Evolutionary conservation across 163 green algal species (phyloP).

Genomic region (Scenedesmus sp.): DNA sequence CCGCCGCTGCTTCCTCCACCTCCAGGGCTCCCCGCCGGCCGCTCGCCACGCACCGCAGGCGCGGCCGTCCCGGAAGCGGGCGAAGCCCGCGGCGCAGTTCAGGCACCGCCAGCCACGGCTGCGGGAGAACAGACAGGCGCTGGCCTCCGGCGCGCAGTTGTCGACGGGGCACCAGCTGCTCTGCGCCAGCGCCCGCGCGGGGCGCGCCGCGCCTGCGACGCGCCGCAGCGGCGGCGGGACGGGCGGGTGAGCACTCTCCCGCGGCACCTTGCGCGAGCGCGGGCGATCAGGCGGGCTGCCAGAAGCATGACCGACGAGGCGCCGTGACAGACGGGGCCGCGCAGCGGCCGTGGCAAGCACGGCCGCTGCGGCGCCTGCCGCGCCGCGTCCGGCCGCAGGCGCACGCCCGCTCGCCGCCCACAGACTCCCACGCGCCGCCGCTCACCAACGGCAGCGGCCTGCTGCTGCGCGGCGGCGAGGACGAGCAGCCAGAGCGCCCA

Average conservation of each 20-base stretch:
- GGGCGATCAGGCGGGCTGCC: too few species aligned
- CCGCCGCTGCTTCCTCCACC: not conserved
- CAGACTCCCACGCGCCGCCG: too few species aligned
- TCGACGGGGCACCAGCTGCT: not conserved
- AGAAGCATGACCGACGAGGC: too few species aligned
- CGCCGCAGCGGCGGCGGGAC: not conserved
- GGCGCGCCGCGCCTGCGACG: not conserved
- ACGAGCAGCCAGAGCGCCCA: too few species aligned
- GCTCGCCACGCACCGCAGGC: not conserved
- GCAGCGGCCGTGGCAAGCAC: too few species aligned
- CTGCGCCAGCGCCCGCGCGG: not conserved
- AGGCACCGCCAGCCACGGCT: not conserved
- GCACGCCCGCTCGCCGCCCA: too few species aligned
- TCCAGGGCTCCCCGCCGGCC: not conserved
- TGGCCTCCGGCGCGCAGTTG: not conserved
- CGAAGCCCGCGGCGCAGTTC: not conserved
- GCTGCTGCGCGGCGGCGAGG: too few species aligned
- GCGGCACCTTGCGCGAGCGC: too few species aligned
- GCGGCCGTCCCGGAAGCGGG: not conserved
- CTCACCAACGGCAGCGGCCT: too few species aligned
- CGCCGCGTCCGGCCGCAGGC: too few species aligned
- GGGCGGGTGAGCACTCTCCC: not conserved
- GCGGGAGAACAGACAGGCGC: not conserved
- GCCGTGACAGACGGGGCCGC: too few species aligned
- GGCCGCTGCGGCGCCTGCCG: too few species aligned